Conservation (phyloP, 371 early-diverging fungal species). For the Capillidium heterosporum region DNA sequence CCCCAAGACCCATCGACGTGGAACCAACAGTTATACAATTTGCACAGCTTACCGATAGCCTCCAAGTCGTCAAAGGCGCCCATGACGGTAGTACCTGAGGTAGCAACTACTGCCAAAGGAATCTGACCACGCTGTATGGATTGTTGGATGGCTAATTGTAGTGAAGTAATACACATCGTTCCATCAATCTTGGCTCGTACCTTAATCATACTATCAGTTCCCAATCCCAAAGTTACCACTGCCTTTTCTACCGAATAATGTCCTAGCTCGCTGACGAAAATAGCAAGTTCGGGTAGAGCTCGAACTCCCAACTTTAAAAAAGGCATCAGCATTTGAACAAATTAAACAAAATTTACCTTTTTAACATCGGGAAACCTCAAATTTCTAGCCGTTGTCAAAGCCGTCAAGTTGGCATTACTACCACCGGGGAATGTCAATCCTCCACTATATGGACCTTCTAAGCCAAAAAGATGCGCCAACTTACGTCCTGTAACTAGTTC, state of each 20-base stretch:
- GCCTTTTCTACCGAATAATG: constrained; percentile 71
- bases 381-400: constrained; percentile 63
- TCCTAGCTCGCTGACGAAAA: constrained; percentile 54
- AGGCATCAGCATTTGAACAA: too few species aligned
- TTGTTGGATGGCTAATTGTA: constrained; percentile 26
- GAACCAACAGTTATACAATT: constrained; percentile 52
- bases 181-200: constrained; percentile 48
- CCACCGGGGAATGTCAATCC: constrained; percentile 72
- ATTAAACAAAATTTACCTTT: too few species aligned
- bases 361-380: constrained; percentile 41
- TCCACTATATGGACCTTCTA: constrained; percentile 25
- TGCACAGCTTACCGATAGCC: constrained; percentile 32
- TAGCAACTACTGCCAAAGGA: constrained; percentile 72
- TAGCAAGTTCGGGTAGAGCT: too few species aligned
- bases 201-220: constrained; percentile 38
- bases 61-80: constrained; percentile 66
- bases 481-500: constrained; percentile 41
- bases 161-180: constrained; percentile 32
- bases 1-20: constrained; percentile 81
- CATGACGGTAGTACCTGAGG: constrained; percentile 76
- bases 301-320: too few species aligned
- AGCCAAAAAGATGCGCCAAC: constrained; percentile 31
- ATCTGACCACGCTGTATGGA: constrained; percentile 19
- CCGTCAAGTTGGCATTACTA: constrained; percentile 57
- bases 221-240: constrained; percentile 56